A percentile compares a stretch with the other conserved stretches of the same genome.
Evolutionary conservation across 768 basidiomycete species (phyloP).

Genomic region (Lactarius indigo): DNA sequence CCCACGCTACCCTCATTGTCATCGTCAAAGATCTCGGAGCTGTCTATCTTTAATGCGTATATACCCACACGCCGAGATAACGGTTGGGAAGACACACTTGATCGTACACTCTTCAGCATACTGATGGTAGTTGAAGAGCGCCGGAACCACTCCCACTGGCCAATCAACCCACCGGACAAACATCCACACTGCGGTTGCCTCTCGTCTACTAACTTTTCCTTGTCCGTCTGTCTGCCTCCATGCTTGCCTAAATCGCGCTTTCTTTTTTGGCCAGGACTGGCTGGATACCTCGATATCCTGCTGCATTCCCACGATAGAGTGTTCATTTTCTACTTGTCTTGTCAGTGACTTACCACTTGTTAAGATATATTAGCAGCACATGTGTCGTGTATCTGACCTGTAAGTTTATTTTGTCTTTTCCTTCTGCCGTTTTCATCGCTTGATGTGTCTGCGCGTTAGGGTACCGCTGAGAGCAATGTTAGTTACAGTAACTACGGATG

Average conservation of each 20-base stretch:
- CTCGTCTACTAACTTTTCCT: constrained; percentile 1
- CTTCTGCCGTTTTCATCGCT: no score
- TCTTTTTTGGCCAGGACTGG: not conserved
- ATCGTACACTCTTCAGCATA: constrained; percentile 49
- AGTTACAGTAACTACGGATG: no score
- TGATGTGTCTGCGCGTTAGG: not conserved
- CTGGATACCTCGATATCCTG: no score
- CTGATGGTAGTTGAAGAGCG: constrained; percentile 64
- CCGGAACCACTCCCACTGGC: constrained; percentile 30
- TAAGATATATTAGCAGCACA: not conserved
- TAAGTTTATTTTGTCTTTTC: not conserved
- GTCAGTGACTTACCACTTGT: no score
- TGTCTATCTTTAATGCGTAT: no score
- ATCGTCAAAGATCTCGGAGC: no score
- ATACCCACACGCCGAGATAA: constrained; percentile 67
- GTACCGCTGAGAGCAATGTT: constrained; percentile 9
- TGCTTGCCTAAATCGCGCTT: no score
- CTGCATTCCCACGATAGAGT: no score
- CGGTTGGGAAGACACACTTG: constrained; percentile 82
- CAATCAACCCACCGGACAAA: no score
- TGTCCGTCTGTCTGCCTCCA: not conserved
- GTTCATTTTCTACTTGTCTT: no score
- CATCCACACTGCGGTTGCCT: not conserved
- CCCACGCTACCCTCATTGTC: no score
- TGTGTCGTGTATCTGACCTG: not conserved